Evolutionary conservation across 495 filamentous ascomycete species (phyloP).

Genomic region (Aspergillus avenaceus): DNA sequence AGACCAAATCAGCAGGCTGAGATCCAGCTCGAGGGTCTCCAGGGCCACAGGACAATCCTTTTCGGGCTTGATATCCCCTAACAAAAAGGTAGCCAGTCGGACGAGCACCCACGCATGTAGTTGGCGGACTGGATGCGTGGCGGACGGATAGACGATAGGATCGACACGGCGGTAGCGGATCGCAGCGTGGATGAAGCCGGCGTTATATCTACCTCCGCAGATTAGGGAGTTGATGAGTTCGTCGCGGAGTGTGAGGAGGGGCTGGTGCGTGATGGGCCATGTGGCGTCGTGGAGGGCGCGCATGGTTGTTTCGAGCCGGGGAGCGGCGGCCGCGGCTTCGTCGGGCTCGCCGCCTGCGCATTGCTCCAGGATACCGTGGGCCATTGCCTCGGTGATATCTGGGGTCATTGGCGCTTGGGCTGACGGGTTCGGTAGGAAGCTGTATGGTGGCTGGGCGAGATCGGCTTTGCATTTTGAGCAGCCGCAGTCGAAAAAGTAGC

Average conservation of each 20-base stretch:
- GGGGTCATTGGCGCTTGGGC: background rate
- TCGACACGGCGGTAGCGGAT: conserved; percentile 37
- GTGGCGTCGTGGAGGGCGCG: conserved; percentile 16
- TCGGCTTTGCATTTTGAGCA: conserved; percentile 51
- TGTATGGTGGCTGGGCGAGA: conserved; percentile 18
- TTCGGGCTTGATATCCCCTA: conserved; percentile 21
- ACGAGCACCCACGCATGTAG: conserved; percentile 41
- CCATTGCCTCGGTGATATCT: conserved; percentile 20
- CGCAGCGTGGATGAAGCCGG: conserved; percentile 36
- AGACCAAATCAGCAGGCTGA: conserved; percentile 34
- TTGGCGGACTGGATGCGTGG: conserved; percentile 39
- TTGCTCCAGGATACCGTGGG: conserved; percentile 23
- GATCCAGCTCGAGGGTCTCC: conserved; percentile 23
- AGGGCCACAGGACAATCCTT: conserved; percentile 5
- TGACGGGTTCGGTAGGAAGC: conserved; percentile 3
- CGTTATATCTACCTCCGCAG: conserved; percentile 24
- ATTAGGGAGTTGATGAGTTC: conserved; percentile 29
- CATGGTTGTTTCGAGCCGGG: conserved; percentile 21
- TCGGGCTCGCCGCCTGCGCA: conserved; percentile 9
- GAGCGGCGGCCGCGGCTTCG: conserved; percentile 13
- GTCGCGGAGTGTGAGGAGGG: conserved; percentile 36
- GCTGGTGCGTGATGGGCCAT: conserved; percentile 38
- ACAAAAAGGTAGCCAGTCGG: conserved; percentile 34
- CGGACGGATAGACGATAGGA: conserved; percentile 25
- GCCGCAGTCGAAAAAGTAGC: conserved; percentile 63